Evolutionary conservation across 768 basidiomycete genomes (phyloP).

Genomic region (Phaeotremella fagi): DNA sequence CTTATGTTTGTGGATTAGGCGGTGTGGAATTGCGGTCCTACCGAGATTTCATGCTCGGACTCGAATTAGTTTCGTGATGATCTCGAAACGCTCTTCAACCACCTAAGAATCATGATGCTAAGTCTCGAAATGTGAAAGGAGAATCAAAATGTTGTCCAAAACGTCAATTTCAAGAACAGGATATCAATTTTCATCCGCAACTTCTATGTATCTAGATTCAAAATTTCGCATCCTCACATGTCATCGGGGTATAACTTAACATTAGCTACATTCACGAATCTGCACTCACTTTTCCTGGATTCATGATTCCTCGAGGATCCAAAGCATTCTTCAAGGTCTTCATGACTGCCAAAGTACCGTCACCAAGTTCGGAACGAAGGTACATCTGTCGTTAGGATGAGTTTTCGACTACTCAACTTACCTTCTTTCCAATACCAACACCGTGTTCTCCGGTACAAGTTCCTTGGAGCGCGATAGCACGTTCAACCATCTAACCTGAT

Average conservation of each 20-base stretch:
- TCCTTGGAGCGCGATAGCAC: conserved; percentile 49
- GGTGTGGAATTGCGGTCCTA: too few relatives aligned
- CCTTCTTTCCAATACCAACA: conserved; percentile 76
- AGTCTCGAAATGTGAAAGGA: too few relatives aligned
- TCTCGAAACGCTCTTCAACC: too few relatives aligned
- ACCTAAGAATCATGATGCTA: too few relatives aligned
- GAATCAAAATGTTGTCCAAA: too few relatives aligned
- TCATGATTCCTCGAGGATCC: conserved; percentile 74
- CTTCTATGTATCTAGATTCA: neutral
- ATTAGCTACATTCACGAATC: neutral
- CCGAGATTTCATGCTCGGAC: too few relatives aligned
- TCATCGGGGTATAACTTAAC: conserved; percentile 4
- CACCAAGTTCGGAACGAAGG: conserved; percentile 71
- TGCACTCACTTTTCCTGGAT: conserved; percentile 65
- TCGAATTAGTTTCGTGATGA: too few relatives aligned
- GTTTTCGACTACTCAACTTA: conserved; percentile 30
- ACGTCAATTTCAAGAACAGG: too few relatives aligned
- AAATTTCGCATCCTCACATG: neutral
- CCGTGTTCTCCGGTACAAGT: conserved; percentile 64
- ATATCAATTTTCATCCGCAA: too few relatives aligned
- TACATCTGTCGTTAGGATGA: conserved; percentile 48
- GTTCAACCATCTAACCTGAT: conserved; percentile 38
- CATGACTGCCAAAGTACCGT: conserved; percentile 75
- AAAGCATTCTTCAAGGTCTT: conserved; percentile 64
- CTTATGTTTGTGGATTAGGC: neutral